These are phyloP conservation scores for Guillardia theta DNA, from an alignment of 78 protist species.

Conservation along the genomic window DNA sequence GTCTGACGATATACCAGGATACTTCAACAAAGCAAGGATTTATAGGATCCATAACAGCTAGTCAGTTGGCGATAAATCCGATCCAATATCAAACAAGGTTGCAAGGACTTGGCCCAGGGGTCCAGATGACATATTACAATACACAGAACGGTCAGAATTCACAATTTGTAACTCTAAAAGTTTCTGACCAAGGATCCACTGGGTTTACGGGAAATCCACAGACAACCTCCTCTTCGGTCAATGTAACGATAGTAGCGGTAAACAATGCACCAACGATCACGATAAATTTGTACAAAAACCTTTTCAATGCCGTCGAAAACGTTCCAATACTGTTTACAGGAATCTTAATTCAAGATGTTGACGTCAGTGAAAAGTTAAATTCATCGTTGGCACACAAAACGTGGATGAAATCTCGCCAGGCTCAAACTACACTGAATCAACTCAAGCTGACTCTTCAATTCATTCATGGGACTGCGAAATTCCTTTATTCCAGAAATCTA, in stretches of 20 bases:
- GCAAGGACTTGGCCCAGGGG: not conserved
- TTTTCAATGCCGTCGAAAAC: not conserved
- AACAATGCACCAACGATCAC: not conserved
- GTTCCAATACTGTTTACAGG: not conserved
- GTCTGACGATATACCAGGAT: not conserved
- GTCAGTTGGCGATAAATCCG: not conserved
- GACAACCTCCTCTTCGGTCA: not conserved
- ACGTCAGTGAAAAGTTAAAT: not conserved
- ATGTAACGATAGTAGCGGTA: not conserved
- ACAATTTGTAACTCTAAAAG: not conserved
- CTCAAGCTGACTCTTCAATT: not conserved
- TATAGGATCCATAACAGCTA: not conserved
- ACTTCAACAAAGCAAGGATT: not conserved
- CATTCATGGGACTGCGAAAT: not conserved
- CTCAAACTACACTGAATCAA: not conserved
- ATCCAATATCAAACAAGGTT: not conserved
- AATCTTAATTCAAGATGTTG: not conserved
- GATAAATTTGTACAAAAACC: not conserved
- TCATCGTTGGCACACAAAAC: not conserved
- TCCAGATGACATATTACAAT: not conserved
- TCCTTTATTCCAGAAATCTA: not conserved
- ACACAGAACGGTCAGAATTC: not conserved
- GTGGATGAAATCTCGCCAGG: not conserved
- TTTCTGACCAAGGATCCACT: not conserved
- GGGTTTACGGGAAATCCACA: not conserved